Percentiles rank a stretch among this genome's conserved stretches.
Conservation (phyloP, 164 flowering plant species). For the Dillenia suffruticosa region DNA sequence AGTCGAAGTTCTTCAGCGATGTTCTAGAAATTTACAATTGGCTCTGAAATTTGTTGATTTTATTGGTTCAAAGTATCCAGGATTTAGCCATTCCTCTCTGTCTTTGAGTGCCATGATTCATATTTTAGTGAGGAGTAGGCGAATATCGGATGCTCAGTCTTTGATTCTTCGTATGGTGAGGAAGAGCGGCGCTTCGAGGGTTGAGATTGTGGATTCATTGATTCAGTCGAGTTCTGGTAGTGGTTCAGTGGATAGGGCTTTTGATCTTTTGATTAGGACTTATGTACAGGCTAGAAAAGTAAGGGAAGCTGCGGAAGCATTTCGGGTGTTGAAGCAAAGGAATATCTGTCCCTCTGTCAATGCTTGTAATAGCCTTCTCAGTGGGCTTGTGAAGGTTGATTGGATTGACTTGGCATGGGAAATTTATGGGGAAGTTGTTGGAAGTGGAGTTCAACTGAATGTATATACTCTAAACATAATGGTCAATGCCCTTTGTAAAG, state of each 20-base stretch:
- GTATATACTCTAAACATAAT: slow-evolving; percentile 82
- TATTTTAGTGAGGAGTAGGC: slow-evolving; percentile 43
- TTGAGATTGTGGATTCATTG: slow-evolving; percentile 58
- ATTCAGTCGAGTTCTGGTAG: slow-evolving; percentile 30
- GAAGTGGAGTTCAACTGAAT: slow-evolving; percentile 46
- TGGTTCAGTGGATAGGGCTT: slow-evolving; percentile 42
- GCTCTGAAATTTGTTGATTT: slow-evolving; percentile 37
- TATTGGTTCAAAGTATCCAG: slow-evolving; percentile 5
- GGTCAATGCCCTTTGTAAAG: slow-evolving; percentile 80
- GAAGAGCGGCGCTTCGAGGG: slow-evolving; percentile 60
- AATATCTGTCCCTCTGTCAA: slow-evolving; percentile 53
- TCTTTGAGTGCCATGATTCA: slow-evolving; percentile 70
- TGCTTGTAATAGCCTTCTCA: slow-evolving; percentile 81
- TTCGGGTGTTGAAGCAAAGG: slow-evolving; percentile 40
- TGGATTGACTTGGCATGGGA: slow-evolving; percentile 86
- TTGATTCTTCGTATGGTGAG: slow-evolving; percentile 74
- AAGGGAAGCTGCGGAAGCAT: slow-evolving; percentile 67
- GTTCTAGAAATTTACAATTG: slow-evolving; percentile 37
- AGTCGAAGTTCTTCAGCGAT: slow-evolving; percentile 43
- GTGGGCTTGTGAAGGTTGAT: slow-evolving; percentile 72
- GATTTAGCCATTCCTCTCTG: slow-evolving; percentile 41
- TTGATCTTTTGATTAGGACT: slow-evolving; percentile 80
- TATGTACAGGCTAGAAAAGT: slow-evolving; percentile 84
- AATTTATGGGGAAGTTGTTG: slow-evolving; percentile 44
- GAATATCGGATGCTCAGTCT: slow-evolving; percentile 72